Evolutionary conservation across 2,329 filamentous ascomycete species (phyloP), one percentile per base, ranked within the genome.

Genomic region (Endoconidiophora polonica): DNA sequence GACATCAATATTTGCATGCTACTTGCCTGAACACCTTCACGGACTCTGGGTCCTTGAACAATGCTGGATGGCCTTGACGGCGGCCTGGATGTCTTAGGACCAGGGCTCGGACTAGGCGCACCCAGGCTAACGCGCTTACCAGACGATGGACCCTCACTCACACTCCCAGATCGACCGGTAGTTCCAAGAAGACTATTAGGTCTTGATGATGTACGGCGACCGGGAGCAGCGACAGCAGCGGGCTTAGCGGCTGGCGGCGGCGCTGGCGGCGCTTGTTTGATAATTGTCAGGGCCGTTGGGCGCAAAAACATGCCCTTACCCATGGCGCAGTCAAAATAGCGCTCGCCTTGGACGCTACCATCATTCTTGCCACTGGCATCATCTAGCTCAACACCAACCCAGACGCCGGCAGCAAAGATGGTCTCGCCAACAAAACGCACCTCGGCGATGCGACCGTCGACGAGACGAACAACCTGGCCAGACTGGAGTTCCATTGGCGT

Each of bases 351-450:
- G 44, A 96, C 86, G 50, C 83, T 82, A 56, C 90, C 90, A 71
- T 96, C 86, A 59, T 96, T 96, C 69, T 96, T 96, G 29, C 91
- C 90, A 18, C 74, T 77, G 48, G 80, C 71, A 44, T 86, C 82
- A 48, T 86, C 79, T 51, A 96, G 76, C 68, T 94, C 88, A 53
- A 96, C 76, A 56, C 90, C 90, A 53, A 95, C 72, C 86, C 88
- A 96, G 54, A 84, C 79, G 55, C 88, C 90, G 10, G 51, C 18
- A 52, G 86, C 79, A 65, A 96, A 94, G 58, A 76, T 69, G 37
- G 90, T 86, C 50, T 74, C 69, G 59, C 91, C 91, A 54, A 86
- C 70, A 65, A 85, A 98, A 58, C 85, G 85, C 56, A 98, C 76
- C 54, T 76, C 75, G 57, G 77, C 91, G 58, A 75, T 75, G 58